A percentile compares a stretch with the other conserved stretches of the same genome.
Conservation (phyloP, 495 filamentous ascomycete genomes). For the Cladorrhinum samala region DNA sequence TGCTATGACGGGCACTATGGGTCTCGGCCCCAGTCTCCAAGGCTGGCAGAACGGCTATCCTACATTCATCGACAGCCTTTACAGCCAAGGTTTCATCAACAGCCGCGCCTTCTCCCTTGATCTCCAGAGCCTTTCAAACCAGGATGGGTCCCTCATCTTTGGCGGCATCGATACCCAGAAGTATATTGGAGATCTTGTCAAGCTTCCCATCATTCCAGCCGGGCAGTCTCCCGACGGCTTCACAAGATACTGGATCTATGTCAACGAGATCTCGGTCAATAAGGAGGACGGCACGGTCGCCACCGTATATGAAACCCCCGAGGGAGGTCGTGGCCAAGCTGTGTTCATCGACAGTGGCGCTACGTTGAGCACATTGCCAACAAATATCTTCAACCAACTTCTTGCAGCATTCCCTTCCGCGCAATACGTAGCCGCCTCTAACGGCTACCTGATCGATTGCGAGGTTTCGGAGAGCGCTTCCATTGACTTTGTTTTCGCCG, state of each 20-base stretch:
- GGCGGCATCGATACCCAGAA: slow-evolving; percentile 87
- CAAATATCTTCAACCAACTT: slow-evolving; percentile 20
- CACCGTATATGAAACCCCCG: slow-evolving; percentile 4
- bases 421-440: no score
- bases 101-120: slow-evolving; percentile 68
- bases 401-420: slow-evolving; percentile 37
- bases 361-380: slow-evolving; percentile 18
- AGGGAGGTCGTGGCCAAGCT: slow-evolving; percentile 6
- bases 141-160: slow-evolving; percentile 62
- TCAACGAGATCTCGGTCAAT: slow-evolving; percentile 17
- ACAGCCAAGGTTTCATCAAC: slow-evolving; percentile 53
- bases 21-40: slow-evolving; percentile 54
- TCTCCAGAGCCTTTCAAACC: slow-evolving; percentile 31
- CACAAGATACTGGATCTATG: slow-evolving; percentile 14
- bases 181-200: slow-evolving; percentile 61
- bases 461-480: slow-evolving; percentile 44
- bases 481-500: slow-evolving; percentile 55
- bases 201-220: slow-evolving; percentile 30
- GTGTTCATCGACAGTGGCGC: slow-evolving; percentile 22
- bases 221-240: slow-evolving; percentile 15
- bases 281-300: slow-evolving; percentile 14
- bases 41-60: slow-evolving; percentile 49
- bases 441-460: slow-evolving; percentile 58
- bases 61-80: slow-evolving; percentile 59
- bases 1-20: slow-evolving; percentile 58